Base-by-base conservation (phyloP, 1,284 basidiomycete genomes). In the Malassezia nana region DNA sequence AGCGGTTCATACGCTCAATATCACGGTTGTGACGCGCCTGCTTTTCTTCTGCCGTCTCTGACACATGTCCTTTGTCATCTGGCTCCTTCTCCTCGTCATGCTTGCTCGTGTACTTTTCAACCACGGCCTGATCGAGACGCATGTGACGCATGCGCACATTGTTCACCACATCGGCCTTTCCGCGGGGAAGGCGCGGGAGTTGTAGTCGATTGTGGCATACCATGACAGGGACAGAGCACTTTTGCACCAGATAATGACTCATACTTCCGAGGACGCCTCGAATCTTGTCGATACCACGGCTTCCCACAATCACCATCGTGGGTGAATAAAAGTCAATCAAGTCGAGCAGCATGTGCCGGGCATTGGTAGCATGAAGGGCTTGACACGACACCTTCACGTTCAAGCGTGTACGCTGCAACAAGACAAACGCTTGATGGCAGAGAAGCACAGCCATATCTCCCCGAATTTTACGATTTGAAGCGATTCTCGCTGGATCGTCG, bases 241-340 rank as follows among this genome's bases (percentile, higher is more conserved):
- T 89, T 77, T 89, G 89, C 39, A 96, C 89, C 45, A 96, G 83
- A 74, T 98, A 98, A 75, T 96, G 89, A 3, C 88, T 92, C 0
- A 90, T 95, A 3, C 89, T 92, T n/a, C 91, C 91, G 31, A 96
- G 83, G 67, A 95, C 92, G 22, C 90, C 90, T 72, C 92, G 92
- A 52, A 96, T 75, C 65, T 89, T 85, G 22, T 87, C 83, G 26
- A 94, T 68, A 56, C 92, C 92, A 54, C 92, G 84, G 16, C 88
- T 92, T 5, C 92, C 92, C 8, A 96, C 90, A 50, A 98, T 91
- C 25, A 92, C 80, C 84, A 96, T 88, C 3, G 84, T 85, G 1
- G 92, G 92, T 59, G 90, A 84, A 47, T 85, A 79, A 69, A 87
- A 84, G 73, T 96, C 92, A 38, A 95, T 85, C 53, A 95, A 81